A percentile compares a stretch with the other conserved stretches of the same genome.
These are phyloP conservation scores for Cutaneotrichosporon sp. DNA, from an alignment of 1,284 basidiomycete species.

Conservation along the genomic window DNA sequence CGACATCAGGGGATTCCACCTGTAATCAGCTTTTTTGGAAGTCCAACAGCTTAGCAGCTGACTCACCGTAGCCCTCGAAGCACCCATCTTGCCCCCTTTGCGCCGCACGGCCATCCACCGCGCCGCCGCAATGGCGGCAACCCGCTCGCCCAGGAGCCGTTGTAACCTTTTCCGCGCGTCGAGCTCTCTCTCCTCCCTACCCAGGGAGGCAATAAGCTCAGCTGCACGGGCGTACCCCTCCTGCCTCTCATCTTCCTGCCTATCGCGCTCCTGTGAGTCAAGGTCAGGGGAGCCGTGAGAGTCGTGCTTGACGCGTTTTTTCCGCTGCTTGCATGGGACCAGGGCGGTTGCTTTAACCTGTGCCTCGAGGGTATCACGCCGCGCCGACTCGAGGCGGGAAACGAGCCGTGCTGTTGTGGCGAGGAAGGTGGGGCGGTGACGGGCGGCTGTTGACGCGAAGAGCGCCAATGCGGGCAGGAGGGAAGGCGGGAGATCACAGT, in stretches of 20 bases:
- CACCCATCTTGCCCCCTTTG: constrained; percentile 7
- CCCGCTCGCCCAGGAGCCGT: constrained; percentile 9
- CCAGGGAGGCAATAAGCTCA: background rate
- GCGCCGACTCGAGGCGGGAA: background rate
- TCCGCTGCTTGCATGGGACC: background rate
- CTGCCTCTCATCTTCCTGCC: background rate
- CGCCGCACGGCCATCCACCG: constrained; percentile 17
- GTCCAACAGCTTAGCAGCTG: too few species aligned
- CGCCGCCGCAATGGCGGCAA: constrained; percentile 12
- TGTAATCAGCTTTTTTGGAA: background rate
- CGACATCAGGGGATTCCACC: background rate
- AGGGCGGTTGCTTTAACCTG: background rate
- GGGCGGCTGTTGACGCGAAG: constrained; percentile 16
- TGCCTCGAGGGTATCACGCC: background rate
- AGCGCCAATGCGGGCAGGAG: constrained; percentile 13
- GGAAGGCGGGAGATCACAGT: constrained; percentile 3
- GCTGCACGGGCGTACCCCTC: background rate
- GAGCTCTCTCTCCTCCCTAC: background rate
- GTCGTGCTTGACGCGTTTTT: background rate
- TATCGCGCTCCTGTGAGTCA: background rate
- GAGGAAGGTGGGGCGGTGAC: constrained; percentile 6
- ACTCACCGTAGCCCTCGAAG: constrained; percentile 7
- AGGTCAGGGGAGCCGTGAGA: too few species aligned
- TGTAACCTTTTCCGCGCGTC: background rate
- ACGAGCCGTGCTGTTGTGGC: background rate